These are phyloP conservation scores for Sporothrix variecibatus DNA, from an alignment of 2,329 filamentous ascomycete species.

Conservation along the genomic window DNA sequence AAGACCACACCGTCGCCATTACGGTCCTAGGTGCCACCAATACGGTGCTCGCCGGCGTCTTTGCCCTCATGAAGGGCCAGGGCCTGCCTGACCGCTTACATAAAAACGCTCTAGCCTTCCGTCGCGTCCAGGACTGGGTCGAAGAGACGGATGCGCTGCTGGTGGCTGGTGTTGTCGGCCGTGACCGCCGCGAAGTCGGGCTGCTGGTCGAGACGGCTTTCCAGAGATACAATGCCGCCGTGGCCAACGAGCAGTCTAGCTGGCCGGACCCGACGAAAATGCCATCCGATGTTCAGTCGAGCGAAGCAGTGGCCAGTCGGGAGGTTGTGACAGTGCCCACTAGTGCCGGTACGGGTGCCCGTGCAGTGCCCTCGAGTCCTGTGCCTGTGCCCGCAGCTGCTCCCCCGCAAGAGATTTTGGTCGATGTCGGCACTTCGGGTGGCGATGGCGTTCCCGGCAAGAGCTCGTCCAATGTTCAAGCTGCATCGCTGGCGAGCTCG, in stretches of 20 bases:
- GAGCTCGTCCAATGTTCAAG: not conserved
- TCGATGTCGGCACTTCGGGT: not conserved
- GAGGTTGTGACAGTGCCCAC: not conserved
- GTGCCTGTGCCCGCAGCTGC: not conserved
- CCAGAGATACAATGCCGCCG: conserved; percentile 38
- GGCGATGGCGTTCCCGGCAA: not conserved
- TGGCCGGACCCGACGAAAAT: not conserved
- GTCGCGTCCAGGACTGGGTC: conserved; percentile 54
- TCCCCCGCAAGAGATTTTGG: not conserved
- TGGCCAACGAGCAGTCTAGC: conserved; percentile 26
- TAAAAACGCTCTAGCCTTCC: conserved; percentile 50
- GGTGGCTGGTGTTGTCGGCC: conserved; percentile 45
- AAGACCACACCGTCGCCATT: conserved; percentile 54
- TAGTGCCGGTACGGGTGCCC: too few species aligned
- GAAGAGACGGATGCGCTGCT: conserved; percentile 54
- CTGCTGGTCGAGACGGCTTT: conserved; percentile 47
- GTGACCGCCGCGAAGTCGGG: conserved; percentile 46
- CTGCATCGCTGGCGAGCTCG: not conserved
- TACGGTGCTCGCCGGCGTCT: conserved; percentile 61
- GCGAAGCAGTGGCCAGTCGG: not conserved
- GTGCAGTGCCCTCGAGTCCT: not conserved
- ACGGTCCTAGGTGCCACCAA: conserved; percentile 63
- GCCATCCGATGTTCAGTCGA: not conserved
- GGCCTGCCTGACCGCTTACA: conserved; percentile 51
- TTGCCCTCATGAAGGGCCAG: conserved; percentile 57